Evolutionary conservation across 768 basidiomycete genomes (phyloP).

Genomic region (Macrolepiota dolichaula): DNA sequence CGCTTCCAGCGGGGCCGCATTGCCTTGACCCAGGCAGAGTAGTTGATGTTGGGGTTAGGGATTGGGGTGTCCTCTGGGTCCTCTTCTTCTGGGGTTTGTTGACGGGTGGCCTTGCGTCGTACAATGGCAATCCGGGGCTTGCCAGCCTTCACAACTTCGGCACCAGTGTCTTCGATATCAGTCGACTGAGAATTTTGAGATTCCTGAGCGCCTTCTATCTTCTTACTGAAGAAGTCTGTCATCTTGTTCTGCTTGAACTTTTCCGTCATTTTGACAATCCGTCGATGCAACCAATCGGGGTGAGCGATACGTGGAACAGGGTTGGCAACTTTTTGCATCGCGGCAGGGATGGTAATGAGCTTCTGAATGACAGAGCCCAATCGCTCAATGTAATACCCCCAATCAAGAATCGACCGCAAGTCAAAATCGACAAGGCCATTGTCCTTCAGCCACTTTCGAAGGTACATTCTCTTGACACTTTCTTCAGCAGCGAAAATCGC

Average conservation of each 20-base stretch:
- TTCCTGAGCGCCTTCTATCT: constrained; percentile 25
- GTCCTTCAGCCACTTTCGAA: constrained; percentile 97
- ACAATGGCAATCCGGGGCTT: constrained; percentile 14
- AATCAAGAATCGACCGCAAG: constrained; percentile 91
- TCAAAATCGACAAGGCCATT: constrained; percentile 85
- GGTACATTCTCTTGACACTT: constrained; percentile 81
- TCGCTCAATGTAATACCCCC: constrained; percentile 98
- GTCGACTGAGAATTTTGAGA: constrained; percentile 28
- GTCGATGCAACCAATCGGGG: constrained; percentile 94
- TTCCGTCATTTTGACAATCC: constrained; percentile 87
- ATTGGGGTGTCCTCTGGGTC: constrained; percentile 37
- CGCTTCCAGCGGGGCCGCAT: constrained; percentile 79
- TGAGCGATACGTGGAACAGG: constrained; percentile 95
- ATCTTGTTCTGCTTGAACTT: constrained; percentile 98
- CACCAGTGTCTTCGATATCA: constrained; percentile 66
- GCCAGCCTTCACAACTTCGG: constrained; percentile 40
- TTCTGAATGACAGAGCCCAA: constrained; percentile 98
- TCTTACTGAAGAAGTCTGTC: constrained; percentile 83
- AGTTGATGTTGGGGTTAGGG: constrained; percentile 66
- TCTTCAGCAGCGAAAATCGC: constrained; percentile 98
- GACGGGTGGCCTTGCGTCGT: constrained; percentile 21
- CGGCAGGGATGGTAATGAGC: constrained; percentile 97
- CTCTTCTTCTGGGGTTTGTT: constrained; percentile 40
- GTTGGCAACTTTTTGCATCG: constrained; percentile 95
- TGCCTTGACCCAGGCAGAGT: constrained; percentile 73